Conservation (phyloP, 108 stramenopile genomes). For the Schizochytrium sp. region DNA sequence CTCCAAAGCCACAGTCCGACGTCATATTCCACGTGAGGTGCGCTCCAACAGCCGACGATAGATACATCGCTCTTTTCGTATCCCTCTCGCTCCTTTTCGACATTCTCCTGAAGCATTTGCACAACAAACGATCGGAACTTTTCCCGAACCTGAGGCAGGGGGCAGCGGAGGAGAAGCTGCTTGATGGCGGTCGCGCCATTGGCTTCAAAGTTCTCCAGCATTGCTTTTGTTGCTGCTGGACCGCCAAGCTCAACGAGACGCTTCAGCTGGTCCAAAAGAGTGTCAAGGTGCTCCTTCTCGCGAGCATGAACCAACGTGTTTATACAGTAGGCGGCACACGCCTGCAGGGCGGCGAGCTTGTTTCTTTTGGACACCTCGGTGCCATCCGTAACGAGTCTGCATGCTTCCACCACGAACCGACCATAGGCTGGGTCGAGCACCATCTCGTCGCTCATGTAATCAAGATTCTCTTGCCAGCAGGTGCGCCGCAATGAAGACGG, state of each 20-base stretch:
- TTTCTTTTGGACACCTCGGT: background rate
- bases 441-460: background rate
- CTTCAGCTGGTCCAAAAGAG: background rate
- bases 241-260: background rate
- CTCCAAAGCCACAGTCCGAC: too few species aligned
- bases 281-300: background rate
- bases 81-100: background rate
- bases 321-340: background rate
- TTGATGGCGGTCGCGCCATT: background rate
- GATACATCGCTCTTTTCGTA: background rate
- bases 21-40: background rate
- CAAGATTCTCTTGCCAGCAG: background rate
- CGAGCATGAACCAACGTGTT: background rate
- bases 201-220: background rate
- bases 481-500: background rate
- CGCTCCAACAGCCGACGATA: background rate
- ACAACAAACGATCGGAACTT: background rate
- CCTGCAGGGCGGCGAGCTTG: background rate
- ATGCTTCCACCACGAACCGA: background rate
- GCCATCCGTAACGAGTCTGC: background rate
- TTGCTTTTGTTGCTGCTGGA: background rate
- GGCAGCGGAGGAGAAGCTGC: background rate
- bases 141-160: background rate
- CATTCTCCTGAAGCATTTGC: background rate
- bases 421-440: background rate